Conservation (phyloP, 1,284 basidiomycete species). For the Leccinum holopus region DNA sequence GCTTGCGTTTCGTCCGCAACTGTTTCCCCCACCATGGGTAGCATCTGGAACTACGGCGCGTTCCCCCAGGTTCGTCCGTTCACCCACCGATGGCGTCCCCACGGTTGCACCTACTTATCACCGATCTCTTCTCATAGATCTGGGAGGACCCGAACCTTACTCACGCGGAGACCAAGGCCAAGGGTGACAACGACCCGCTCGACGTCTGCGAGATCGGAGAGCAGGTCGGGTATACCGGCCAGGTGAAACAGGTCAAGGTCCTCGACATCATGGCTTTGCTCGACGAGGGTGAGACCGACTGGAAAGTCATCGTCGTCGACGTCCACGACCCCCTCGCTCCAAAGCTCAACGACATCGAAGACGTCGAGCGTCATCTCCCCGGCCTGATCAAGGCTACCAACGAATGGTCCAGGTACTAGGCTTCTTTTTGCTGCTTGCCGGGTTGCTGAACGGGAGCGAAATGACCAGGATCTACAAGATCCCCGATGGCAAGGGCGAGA, state of each 20-base stretch:
- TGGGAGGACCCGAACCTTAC: constrained; percentile 93
- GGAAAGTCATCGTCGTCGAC: constrained; percentile 98
- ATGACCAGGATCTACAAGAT: constrained; percentile 90
- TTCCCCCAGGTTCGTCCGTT: too few species aligned
- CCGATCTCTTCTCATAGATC: constrained; percentile 54
- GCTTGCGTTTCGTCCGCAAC: too few species aligned
- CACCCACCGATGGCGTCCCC: too few species aligned
- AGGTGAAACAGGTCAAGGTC: constrained; percentile 99
- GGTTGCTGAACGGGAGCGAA: constrained; percentile 5
- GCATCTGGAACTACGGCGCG: too few species aligned
- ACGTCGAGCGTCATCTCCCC: constrained; percentile 97
- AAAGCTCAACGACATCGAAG: constrained; percentile 99
- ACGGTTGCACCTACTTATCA: too few species aligned
- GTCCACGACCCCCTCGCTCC: constrained; percentile 94
- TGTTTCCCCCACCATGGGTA: too few species aligned
- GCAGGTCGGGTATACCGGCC: constrained; percentile 95
- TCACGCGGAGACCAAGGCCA: constrained; percentile 98
- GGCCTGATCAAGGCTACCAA: constrained; percentile 96
- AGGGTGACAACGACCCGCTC: constrained; percentile 99
- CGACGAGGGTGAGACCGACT: constrained; percentile 98
- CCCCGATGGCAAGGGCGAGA: constrained; percentile 98
- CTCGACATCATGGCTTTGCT: constrained; percentile 99
- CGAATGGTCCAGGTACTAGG: constrained; percentile 86
- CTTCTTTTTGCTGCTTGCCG: constrained; percentile 7
- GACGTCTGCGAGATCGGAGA: constrained; percentile 99